phyloP scores from a whole-genome alignment of 805 yeast genomes.

The Pichia cabralensis region DNA sequence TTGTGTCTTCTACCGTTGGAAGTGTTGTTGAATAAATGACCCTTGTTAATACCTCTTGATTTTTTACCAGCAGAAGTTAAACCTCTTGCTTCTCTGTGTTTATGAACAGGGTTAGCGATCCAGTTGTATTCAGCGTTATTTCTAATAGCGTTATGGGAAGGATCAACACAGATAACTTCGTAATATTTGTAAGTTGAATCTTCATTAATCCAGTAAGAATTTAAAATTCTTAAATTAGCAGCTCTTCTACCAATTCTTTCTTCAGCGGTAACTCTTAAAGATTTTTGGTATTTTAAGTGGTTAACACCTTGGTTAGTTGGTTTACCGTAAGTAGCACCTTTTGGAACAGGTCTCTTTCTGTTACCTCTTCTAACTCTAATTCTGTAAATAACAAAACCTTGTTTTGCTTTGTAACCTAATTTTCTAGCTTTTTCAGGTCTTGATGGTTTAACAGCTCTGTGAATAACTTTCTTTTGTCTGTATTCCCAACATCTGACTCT shows the following conservation, averaged over 20 bases:
- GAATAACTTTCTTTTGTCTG: constrained; percentile 98
- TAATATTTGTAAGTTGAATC: constrained; percentile 99
- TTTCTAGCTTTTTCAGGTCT: constrained; percentile 99
- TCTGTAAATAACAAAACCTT: constrained; percentile 98
- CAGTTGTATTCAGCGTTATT: constrained; percentile 99
- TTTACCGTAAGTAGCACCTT: constrained; percentile 99
- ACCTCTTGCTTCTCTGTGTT: constrained; percentile 99
- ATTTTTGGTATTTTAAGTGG: constrained; percentile 99
- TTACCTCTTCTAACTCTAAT: constrained; percentile 99
- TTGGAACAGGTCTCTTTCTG: constrained; percentile 99
- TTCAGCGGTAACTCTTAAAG: constrained; percentile 97
- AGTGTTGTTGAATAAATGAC: constrained; percentile 98
- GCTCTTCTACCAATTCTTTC: constrained; percentile 99
- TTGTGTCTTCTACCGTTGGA: constrained; percentile 97
- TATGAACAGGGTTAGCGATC: constrained; percentile 99
- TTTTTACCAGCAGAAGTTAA: constrained; percentile 96
- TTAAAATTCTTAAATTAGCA: constrained; percentile 96
- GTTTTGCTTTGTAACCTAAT: constrained; percentile 99
- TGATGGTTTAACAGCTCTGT: constrained; percentile 97
- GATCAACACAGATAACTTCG: constrained; percentile 96
- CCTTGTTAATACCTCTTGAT: constrained; percentile 99
- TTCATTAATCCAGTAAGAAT: constrained; percentile 99
- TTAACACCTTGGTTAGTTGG: constrained; percentile 99
- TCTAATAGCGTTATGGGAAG: constrained; percentile 97
- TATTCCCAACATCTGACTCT: constrained; percentile 99